These are phyloP conservation scores for Chrysoporthe puriensis DNA, from an alignment of 2,329 filamentous ascomycete species.

Conservation along the genomic window DNA sequence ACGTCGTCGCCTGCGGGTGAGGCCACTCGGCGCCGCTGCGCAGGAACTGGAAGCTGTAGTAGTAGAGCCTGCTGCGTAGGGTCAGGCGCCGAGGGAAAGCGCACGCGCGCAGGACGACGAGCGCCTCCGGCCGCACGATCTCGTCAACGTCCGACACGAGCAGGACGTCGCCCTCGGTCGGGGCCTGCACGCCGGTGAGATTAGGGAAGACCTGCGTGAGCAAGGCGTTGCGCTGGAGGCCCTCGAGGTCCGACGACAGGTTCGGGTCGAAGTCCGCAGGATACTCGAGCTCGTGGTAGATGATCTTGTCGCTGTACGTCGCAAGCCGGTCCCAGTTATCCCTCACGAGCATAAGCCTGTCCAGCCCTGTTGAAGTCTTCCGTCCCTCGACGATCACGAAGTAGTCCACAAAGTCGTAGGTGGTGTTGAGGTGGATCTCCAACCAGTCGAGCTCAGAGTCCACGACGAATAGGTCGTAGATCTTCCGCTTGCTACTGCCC, in stretches of 20 bases:
- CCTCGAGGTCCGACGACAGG: conserved; percentile 55
- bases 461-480: conserved; percentile 66
- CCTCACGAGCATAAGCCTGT: conserved; percentile 58
- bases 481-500: conserved; percentile 44
- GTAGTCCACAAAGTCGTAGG: conserved; percentile 64
- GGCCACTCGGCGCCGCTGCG: conserved; percentile 52
- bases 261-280: conserved; percentile 44
- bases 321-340: conserved; percentile 57
- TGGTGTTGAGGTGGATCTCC: conserved; percentile 64
- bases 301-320: conserved; percentile 59
- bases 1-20: conserved; percentile 64
- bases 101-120: conserved; percentile 54
- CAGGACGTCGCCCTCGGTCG: conserved; percentile 56
- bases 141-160: conserved; percentile 66
- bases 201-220: conserved; percentile 58
- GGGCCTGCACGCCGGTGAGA: conserved; percentile 46
- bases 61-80: conserved; percentile 56
- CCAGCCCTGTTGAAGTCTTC: conserved; percentile 59
- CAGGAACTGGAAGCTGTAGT: conserved; percentile 61
- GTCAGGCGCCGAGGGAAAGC: conserved; percentile 56
- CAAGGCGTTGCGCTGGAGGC: conserved; percentile 59
- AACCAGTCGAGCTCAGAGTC: conserved; percentile 68
- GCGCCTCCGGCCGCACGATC: conserved; percentile 55
- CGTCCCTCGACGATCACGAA: conserved; percentile 65
- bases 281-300: conserved; percentile 58